phyloP scores from a whole-genome alignment of 2,329 filamentous ascomycete species.

The Diaporthe longicolla region DNA sequence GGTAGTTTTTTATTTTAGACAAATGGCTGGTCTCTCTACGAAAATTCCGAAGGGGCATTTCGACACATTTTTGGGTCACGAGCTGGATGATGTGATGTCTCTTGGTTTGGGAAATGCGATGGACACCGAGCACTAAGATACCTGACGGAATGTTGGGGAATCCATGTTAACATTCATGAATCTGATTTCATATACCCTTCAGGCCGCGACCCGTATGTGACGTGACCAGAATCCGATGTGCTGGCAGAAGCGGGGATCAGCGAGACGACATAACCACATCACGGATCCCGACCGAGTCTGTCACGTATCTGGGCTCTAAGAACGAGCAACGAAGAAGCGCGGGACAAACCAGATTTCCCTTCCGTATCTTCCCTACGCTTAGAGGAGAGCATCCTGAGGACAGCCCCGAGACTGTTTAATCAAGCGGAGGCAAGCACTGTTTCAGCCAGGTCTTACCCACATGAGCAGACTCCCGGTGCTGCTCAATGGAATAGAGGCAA shows the following conservation, averaged over 20 bases:
- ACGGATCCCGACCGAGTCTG: neutral
- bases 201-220: neutral
- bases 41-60: neutral
- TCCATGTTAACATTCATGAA: slow-evolving; percentile 4
- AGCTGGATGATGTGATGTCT: neutral
- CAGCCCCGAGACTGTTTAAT: neutral
- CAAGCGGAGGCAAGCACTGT: too few species aligned
- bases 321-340: neutral
- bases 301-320: neutral
- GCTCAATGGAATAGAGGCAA: neutral
- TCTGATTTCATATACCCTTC: slow-evolving; percentile 17
- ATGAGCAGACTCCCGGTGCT: neutral
- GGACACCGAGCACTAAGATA: slow-evolving; percentile 1
- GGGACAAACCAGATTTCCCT: neutral
- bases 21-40: neutral
- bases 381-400: neutral
- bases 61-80: neutral
- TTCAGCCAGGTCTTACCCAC: too few species aligned
- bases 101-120: neutral
- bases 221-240: neutral
- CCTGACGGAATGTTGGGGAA: neutral
- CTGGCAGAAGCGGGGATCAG: too few species aligned
- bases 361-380: too few species aligned
- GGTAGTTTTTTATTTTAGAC: neutral
- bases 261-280: neutral